Conservation (phyloP, 352 stramenopile genomes). For the Phytophthora pinifolia region DNA sequence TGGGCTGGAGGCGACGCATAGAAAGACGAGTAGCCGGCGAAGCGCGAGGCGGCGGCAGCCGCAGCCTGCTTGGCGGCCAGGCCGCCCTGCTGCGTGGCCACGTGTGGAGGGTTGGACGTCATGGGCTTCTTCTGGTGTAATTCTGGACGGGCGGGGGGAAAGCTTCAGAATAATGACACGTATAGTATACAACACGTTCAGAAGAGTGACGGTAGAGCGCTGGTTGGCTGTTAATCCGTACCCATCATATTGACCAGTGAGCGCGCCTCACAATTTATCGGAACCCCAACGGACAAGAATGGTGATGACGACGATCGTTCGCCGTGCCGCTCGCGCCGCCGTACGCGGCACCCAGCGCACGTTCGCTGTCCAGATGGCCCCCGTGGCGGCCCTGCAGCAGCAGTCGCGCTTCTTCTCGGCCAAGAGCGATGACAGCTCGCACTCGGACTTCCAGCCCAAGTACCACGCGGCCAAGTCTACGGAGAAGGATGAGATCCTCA, state of each 20-base stretch:
- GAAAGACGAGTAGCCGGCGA: constrained; percentile 71
- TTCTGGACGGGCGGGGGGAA: constrained; percentile 8
- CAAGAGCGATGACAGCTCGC: constrained; percentile 60
- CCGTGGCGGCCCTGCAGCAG: constrained; percentile 2
- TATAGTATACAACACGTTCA: neutral
- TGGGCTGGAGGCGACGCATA: constrained; percentile 37
- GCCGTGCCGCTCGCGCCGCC: constrained; percentile 33
- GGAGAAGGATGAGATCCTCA: constrained; percentile 88
- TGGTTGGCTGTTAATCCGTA: neutral
- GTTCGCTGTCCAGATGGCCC: constrained; percentile 4
- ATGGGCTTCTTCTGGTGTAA: constrained; percentile 27
- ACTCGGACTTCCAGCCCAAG: constrained; percentile 90
- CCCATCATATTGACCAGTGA: neutral
- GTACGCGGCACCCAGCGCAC: constrained; percentile 28
- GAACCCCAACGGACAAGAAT: constrained; percentile 15
- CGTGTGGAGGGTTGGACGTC: constrained; percentile 37
- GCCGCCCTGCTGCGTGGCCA: constrained; percentile 18
- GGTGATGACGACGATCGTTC: constrained; percentile 37
- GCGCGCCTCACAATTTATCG: neutral
- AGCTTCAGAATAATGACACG: constrained; percentile 8
- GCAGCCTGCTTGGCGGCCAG: constrained; percentile 37
- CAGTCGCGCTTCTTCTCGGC: constrained; percentile 37
- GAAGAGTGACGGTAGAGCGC: constrained; percentile 14
- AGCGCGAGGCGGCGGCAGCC: constrained; percentile 42
- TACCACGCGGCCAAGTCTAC: constrained; percentile 83